Percentiles rank a stretch among this genome's conserved stretches.
phyloP scores from a whole-genome alignment of 495 filamentous ascomycete genomes.

The Penicillium subrubescens region DNA sequence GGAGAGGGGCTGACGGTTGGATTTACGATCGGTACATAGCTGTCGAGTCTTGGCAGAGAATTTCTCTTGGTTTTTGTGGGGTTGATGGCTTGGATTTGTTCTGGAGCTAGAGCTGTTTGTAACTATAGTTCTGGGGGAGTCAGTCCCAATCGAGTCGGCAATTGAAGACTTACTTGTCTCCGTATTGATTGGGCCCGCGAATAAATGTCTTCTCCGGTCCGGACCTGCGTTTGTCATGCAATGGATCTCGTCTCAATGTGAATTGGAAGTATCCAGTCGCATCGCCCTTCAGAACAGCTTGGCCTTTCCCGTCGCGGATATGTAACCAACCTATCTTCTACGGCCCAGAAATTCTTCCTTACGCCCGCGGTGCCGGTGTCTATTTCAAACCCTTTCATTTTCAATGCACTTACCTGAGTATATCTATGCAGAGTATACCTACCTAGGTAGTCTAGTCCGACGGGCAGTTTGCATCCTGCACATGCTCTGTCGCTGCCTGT shows the following conservation, averaged over 20 bases:
- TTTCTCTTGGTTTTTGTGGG: neutral
- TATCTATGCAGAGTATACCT: neutral
- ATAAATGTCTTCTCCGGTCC: no score
- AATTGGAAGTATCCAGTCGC: neutral
- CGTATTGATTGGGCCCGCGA: neutral
- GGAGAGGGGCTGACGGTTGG: constrained; percentile 1
- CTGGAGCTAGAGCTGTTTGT: neutral
- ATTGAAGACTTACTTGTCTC: neutral
- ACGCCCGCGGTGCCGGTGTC: no score
- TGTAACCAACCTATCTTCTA: neutral
- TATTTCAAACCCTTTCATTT: neutral
- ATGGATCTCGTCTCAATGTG: neutral
- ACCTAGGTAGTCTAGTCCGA: neutral
- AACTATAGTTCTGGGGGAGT: neutral
- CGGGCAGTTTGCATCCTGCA: neutral
- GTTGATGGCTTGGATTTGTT: neutral
- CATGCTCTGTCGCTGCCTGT: neutral
- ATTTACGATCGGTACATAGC: neutral
- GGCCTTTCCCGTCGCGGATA: neutral
- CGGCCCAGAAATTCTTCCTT: no score
- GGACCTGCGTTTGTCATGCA: neutral
- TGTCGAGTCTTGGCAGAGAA: neutral
- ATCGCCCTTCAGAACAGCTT: neutral
- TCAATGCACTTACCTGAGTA: neutral
- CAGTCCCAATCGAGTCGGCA: neutral